phyloP scores from a whole-genome alignment of 73 alveolate species.

The Paramecium sexaurelia region DNA sequence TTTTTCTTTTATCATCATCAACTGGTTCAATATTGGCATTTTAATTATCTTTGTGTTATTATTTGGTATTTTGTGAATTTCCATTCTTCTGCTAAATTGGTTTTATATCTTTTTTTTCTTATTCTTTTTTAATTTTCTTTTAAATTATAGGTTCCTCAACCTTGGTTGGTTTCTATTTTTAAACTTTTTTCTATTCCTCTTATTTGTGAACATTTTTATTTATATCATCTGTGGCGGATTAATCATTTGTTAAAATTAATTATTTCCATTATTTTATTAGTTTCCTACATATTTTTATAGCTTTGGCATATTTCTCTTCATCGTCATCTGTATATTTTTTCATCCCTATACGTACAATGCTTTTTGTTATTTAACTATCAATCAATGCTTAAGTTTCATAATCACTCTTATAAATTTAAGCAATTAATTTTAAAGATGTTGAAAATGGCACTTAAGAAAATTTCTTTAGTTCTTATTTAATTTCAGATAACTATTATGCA shows the following conservation, averaged over 20 bases:
- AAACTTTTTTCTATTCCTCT: neutral
- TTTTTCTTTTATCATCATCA: constrained; percentile 12
- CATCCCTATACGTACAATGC: neutral
- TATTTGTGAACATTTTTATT: neutral
- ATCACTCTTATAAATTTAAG: constrained; percentile 30
- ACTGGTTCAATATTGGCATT: neutral
- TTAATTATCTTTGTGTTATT: neutral
- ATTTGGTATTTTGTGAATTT: neutral
- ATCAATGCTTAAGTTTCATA: neutral
- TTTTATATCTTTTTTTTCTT: neutral
- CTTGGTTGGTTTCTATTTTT: neutral
- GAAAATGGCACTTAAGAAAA: neutral
- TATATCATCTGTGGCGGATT: neutral
- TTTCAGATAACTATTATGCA: neutral
- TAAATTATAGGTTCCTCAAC: neutral
- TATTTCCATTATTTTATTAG: constrained; percentile 23
- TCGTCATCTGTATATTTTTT: constrained; percentile 26
- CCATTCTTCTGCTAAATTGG: neutral
- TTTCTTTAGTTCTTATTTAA: neutral
- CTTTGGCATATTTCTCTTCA: neutral
- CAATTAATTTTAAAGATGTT: neutral
- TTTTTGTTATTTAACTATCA: constrained; percentile 35
- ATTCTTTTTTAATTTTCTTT: neutral
- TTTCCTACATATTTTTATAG: constrained; percentile 40
- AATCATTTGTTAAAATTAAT: neutral